These are phyloP conservation scores for Arabis alpina DNA, from an alignment of 345 rosid species.

Conservation along the genomic window DNA sequence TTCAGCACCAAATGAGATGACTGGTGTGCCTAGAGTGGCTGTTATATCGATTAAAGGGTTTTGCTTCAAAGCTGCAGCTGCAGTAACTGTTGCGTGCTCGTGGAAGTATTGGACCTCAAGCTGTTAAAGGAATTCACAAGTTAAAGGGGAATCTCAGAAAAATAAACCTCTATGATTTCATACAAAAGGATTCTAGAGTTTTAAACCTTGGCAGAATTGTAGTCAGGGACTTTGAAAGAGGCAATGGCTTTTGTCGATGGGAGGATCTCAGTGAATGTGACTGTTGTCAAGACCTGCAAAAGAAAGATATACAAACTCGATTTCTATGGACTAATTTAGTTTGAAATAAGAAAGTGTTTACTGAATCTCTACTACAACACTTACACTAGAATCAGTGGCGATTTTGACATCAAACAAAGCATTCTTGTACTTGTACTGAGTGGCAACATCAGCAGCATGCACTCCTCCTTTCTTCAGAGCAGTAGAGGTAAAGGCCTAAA, in stretches of 20 bases:
- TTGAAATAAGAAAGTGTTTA: not conserved
- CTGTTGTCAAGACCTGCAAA: conserved; percentile 68
- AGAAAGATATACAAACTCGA: not conserved
- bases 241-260: conserved; percentile 84
- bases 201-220: conserved; percentile 77
- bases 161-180: not conserved
- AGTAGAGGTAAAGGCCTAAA: conserved; percentile 82
- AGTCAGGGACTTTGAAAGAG: conserved; percentile 81
- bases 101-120: conserved; percentile 87
- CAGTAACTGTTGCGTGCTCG: conserved; percentile 73
- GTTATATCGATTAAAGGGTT: conserved; percentile 72
- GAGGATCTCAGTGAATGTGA: conserved; percentile 71
- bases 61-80: conserved; percentile 71
- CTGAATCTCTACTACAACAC: conserved; percentile 28
- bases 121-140: conserved; percentile 45
- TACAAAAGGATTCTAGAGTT: conserved; percentile 13
- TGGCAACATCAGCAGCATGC: conserved; percentile 77
- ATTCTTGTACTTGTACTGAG: conserved; percentile 76
- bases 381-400: conserved; percentile 81
- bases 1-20: conserved; percentile 91
- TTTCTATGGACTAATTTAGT: not conserved
- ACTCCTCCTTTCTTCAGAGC: conserved; percentile 79
- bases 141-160: not conserved
- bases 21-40: conserved; percentile 80
- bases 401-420: conserved; percentile 75